Base-by-base conservation (phyloP, 2,329 filamentous ascomycete species). In the Pleurostoma richardsiae region DNA sequence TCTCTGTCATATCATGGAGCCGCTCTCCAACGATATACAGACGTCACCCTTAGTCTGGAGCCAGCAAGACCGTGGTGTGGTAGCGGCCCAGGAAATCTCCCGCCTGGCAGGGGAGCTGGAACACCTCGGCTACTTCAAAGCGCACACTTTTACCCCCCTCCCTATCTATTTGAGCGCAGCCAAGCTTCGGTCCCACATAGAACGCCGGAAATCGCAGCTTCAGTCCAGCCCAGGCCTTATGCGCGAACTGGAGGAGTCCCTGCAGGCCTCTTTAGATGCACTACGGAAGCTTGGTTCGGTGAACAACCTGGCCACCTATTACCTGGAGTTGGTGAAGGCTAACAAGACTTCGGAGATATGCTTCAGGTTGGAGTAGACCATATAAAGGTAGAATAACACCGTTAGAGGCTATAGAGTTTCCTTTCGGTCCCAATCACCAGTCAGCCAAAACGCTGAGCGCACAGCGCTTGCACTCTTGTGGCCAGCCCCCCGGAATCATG, bases 111-210 rank as follows among this genome's bases (percentile, higher is more conserved):
- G 51, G 38, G 51, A 52, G 6, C 54, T 56, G 40, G 54, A 57
- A 36, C 52, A 54, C 28, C 50, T 56, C 29, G 54, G 55, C 5
- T 57, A 48, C 45, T 55, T 59, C 49, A 59, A 56, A 54, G 55
- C 38, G 30, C 30, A 30, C 41, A 36, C 33, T 36, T 36, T 36
- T 42, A n/a, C n/a, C 19, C 27, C 27, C 19, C 28, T 11, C 7
- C 10, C 5, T n/a, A 10, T 31, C n/a, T 29, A 8, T 5, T 26
- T 26, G 6, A 19, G 7, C 30, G 41, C 30, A 6, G 19, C 8
- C 7, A 3, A 3, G 8, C 19, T 42, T n/a, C 27, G 28, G 30
- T 19, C 19, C 26, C 19, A 8, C 11, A 11, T 27, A 31, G 41
- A 30, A 26, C 26, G n/a, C 28, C 41, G 27, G n/a, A 30, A 8